Base-by-base conservation (phyloP, 768 basidiomycete genomes). In the Fistulinella prunicolor region DNA sequence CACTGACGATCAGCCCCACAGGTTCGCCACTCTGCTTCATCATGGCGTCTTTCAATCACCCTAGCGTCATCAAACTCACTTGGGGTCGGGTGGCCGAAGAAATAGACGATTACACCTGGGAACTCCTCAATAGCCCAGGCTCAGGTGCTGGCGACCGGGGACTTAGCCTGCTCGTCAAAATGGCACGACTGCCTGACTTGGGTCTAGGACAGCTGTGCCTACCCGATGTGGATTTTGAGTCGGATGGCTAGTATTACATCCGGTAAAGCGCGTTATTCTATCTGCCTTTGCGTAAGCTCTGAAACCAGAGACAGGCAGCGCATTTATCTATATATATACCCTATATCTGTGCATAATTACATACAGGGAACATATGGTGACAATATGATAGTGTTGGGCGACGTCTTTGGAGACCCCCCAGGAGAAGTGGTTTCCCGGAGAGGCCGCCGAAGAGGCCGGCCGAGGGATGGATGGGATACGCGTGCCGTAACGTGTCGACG, bases 11-110 rank as follows among this genome's bases (percentile, higher is more conserved):
- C 38, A 12, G 3, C 21, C 20, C 30, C 40, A n/a, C 51, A 89
- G 87, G 87, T 59, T 90, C 88, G 0, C 76, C 85, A 0, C 67
- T 90, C 26, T 90, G 88, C 66, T 90, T 89, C 63, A 75, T 88
- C 21, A 68, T 87, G 34, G 85, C 87, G 7, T 80, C 80, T 0
- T 82, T 81, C 66, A 77, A 76, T 59, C 81, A 81, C 55, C 84
- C 85, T 0, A 69, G 66, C 0, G 81, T 80, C 6, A 84, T 87
- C 23, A 81, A 77, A 59, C 73, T 75, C 2, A 76, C 82, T 0
- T 89, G 86, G 85, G 88, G 88, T 0, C 72, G 76, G 12, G 76
- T 72, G 56, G 83, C 75, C 8, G 80, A 84, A 41, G 85, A 89
- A 54, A 79, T 90, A 48, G 80, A 82, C 51, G 82, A 86, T 34